Base-by-base conservation (phyloP, 1,139 yeast species). In the Meyerozyma smithsonii region DNA sequence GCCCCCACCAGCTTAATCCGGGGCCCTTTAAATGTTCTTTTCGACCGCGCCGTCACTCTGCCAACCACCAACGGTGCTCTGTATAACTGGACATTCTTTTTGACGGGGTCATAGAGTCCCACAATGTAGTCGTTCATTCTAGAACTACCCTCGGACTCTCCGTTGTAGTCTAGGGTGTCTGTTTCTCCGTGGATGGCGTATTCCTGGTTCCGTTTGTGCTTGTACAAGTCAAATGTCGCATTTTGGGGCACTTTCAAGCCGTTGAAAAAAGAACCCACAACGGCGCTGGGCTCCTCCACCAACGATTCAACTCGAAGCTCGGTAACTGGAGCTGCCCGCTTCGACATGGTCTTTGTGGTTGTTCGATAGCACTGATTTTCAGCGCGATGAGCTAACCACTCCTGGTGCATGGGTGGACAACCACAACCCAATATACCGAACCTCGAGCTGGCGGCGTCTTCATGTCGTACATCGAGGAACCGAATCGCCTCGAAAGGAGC, bases 101-200 rank as follows among this genome's bases (percentile, higher is more conserved):
- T 67, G 15, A 64, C 61, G 2, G 86, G 81, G 53, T 87, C 89
- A 51, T 79, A 85, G 4, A 85, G 69, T 3, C 89, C 96, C 37
- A 87, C 68, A 33, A 79, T 71, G 52, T 81, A 82, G 45, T 69
- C 61, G 48, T 59, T 59, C 35, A 54, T 48, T 17, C 54, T 66
- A 19, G 72, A 76, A n/a, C 66, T 66, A 10, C 58, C 61, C 5
- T 58, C 52, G 3, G 74, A 71, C 18, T 61, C 58, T 5, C 95
- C 96, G 44, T 80, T 79, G 57, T 86, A 90, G 49, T 81, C 90
- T 43, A 90, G 67, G 24, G 76, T 73, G 2, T 74, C 79, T 47
- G 76, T 79, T 59, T 89, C 95, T 32, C 96, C 97, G 56, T 87
- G 96, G 38, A 87, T 54, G 24, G 84, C 60, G 40, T 61, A 64